Evolutionary conservation across 1,284 basidiomycete species (phyloP), one percentile per base, ranked within the genome.

Genomic region (Vanrija humicola): DNA sequence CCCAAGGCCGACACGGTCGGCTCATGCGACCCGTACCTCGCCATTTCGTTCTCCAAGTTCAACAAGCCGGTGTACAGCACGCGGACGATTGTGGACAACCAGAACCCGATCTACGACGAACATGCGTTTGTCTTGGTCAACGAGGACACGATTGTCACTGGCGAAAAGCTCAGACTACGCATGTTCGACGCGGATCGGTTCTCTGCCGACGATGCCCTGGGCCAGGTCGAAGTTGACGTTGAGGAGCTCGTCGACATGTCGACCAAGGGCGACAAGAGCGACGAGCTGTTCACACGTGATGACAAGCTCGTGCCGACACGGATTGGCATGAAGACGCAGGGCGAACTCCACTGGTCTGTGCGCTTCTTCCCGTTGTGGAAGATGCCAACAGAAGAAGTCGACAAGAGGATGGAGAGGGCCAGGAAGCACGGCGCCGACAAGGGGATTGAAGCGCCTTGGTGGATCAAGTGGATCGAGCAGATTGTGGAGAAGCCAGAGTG

Each of bases 101-200:
- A 63, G 23, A 61, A 72, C 48, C 77, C 77, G 1, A 43, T 64
- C 16, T 78, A 73, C 72, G 75, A 77, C 42, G 77, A 78, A 55
- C 63, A 40, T 5, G 49, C 49, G 26, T 50, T 50, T 25, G 15
- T 50, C 12, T 64, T 77, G 6, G 64, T 77, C 8, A 49, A 64
- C 1, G 55, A 56, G 3, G 74, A 75, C 47, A 66, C 70, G 2
- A 66, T 78, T n/a, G 67, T 72, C 39, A 63, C 67, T 1, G 77
- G 76, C 9, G 76, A 77, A 48, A 61, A 62, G 49, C 63, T 78
- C 6, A 66, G 70, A 3, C 50, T 77, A 15, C 59, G 69, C 3
- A 56, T 73, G 1, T 77, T 67, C 66, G 78, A 80, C 53, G 70
- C 74, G 28, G 79, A 80, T 57, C 62, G 77, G 4, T 77, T 78